A percentile compares a stretch with the other conserved stretches of the same genome.
Conservation (phyloP, 192 early-diverging fungal species). For the Phlyctochytrium planicorne region DNA sequence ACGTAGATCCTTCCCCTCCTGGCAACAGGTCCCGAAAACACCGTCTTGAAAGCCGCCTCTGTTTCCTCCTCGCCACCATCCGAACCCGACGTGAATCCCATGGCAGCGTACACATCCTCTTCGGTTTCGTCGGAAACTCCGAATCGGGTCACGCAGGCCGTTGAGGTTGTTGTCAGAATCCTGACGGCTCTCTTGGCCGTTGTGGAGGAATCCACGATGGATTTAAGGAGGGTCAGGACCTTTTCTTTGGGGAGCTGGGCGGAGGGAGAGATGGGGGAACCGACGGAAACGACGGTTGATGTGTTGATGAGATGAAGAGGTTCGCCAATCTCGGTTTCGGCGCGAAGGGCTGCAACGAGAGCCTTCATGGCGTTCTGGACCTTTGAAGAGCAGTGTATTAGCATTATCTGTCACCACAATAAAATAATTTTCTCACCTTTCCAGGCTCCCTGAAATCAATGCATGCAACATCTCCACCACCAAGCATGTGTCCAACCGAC, state of each 20-base stretch:
- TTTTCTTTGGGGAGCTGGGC: neutral
- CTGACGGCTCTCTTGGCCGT: neutral
- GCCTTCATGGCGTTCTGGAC: neutral
- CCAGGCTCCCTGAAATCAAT: constrained; percentile 6
- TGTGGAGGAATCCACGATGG: neutral
- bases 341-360: constrained; percentile 4
- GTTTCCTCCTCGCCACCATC: neutral
- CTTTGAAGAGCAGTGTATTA: neutral
- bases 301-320: neutral
- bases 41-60: neutral
- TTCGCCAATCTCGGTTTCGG: neutral
- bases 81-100: neutral
- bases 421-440: neutral
- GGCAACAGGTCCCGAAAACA: neutral
- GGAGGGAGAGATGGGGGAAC: neutral
- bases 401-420: neutral
- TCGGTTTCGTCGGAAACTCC: too few relatives aligned
- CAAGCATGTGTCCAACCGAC: neutral
- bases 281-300: neutral
- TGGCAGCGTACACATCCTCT: neutral
- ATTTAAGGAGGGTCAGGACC: neutral
- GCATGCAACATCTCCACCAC: constrained; percentile 1
- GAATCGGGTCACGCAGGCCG: neutral
- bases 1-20: constrained; percentile 2
- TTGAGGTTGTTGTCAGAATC: neutral